Percentiles rank a stretch among this genome's conserved stretches.
Evolutionary conservation across 169 alveolate species (phyloP).

Genomic region (Plasmodium gonderi): DNA sequence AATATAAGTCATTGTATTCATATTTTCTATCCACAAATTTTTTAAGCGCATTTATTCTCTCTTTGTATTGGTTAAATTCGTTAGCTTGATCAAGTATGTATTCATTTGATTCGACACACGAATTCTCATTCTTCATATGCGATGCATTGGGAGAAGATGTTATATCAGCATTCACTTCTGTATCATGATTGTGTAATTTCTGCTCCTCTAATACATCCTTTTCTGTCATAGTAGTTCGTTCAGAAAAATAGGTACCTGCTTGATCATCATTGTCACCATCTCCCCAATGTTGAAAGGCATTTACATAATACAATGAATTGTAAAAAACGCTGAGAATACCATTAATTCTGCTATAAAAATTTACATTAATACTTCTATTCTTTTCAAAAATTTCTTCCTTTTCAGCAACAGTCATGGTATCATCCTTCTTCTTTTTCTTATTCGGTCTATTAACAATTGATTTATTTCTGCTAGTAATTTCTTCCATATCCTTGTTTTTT

Average conservation of each 20-base stretch:
- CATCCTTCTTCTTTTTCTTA: slow-evolving; percentile 64
- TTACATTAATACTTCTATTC: slow-evolving; percentile 42
- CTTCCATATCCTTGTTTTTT: slow-evolving; percentile 44
- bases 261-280: not conserved
- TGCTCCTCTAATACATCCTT: not conserved
- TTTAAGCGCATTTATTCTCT: not conserved
- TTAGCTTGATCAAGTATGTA: not conserved
- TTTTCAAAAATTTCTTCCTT: slow-evolving; percentile 72
- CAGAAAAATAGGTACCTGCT: not conserved
- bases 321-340: slow-evolving; percentile 65
- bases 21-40: slow-evolving; percentile 59
- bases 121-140: not conserved
- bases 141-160: not conserved
- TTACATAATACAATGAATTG: slow-evolving; percentile 56
- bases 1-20: slow-evolving; percentile 57
- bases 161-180: not conserved
- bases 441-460: slow-evolving; percentile 34
- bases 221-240: not conserved
- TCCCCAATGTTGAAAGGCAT: slow-evolving; percentile 16
- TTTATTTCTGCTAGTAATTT: slow-evolving; percentile 14
- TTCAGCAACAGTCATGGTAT: slow-evolving; percentile 58
- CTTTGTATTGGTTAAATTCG: slow-evolving; percentile 49
- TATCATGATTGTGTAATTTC: not conserved
- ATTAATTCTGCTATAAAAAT: slow-evolving; percentile 58
- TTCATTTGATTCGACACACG: not conserved